phyloP scores from a whole-genome alignment of 148 eudicot genomes.

The Rhododendron kiyosumense region DNA sequence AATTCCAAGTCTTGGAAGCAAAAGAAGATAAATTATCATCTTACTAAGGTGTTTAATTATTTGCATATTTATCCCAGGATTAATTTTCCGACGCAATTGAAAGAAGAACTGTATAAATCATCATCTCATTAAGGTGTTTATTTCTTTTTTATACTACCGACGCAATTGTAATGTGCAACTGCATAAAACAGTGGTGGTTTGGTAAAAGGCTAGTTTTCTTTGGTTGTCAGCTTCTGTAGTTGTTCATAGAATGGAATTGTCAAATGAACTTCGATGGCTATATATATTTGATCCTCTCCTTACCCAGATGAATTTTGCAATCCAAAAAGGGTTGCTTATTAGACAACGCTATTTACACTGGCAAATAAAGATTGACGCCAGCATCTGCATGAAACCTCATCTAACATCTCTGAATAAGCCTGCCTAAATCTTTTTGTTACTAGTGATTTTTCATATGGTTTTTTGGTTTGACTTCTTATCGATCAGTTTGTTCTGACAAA shows the following conservation, averaged over 20 bases:
- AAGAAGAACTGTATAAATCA: no score
- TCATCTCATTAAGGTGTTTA: conserved; percentile 5
- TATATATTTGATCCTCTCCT: background rate
- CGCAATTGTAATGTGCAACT: background rate
- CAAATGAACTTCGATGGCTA: background rate
- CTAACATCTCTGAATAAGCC: no score
- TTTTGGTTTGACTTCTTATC: no score
- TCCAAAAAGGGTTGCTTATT: background rate
- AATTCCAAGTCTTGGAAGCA: conserved; percentile 22
- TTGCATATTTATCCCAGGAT: background rate
- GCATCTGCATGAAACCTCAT: background rate
- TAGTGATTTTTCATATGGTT: no score
- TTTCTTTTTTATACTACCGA: background rate
- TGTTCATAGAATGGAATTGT: background rate
- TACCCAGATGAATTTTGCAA: background rate
- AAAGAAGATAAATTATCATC: conserved; percentile 23
- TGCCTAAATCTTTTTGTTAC: no score
- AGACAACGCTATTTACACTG: background rate
- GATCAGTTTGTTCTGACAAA: no score
- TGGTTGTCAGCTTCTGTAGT: background rate
- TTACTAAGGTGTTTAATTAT: background rate
- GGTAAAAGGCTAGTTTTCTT: background rate
- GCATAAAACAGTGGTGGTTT: background rate
- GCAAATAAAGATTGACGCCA: background rate
- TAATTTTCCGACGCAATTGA: background rate